phyloP scores from a whole-genome alignment of 768 basidiomycete genomes.

The Floccularia luteovirens region DNA sequence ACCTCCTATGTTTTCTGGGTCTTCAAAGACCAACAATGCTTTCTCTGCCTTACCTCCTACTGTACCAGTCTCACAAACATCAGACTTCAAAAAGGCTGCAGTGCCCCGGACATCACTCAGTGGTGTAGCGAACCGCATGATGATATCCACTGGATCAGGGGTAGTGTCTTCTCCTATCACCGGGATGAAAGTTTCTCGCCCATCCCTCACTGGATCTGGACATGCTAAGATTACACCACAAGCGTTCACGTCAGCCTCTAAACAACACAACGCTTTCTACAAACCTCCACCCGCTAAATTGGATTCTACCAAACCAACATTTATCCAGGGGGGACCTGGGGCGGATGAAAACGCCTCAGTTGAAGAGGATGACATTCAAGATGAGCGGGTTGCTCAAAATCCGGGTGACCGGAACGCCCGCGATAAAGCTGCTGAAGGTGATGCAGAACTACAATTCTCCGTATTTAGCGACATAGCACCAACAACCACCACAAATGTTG shows the following conservation, averaged over 20 bases:
- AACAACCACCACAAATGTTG: constrained; percentile 10
- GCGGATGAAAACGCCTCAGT: constrained; percentile 4
- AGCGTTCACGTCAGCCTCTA: constrained; percentile 41
- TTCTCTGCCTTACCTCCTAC: constrained; percentile 16
- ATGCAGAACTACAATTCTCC: constrained; percentile 17
- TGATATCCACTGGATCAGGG: constrained; percentile 11
- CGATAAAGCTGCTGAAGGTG: constrained; percentile 12
- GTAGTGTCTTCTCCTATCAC: constrained; percentile 19
- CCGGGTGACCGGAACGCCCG: constrained; percentile 8
- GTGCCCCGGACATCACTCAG: constrained; percentile 16
- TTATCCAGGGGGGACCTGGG: constrained; percentile 12
- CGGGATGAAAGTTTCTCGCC: constrained; percentile 17
- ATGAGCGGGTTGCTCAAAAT: constrained; percentile 10
- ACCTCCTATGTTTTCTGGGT: constrained; percentile 9
- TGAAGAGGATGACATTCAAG: constrained; percentile 8
- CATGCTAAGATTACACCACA: constrained; percentile 8
- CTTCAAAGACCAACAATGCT: constrained; percentile 10
- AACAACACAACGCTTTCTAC: constrained; percentile 61
- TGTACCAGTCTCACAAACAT: constrained; percentile 9
- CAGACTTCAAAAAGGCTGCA: no score
- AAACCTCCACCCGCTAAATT: constrained; percentile 33
- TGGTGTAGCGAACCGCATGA: constrained; percentile 17
- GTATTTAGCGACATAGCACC: constrained; percentile 15
- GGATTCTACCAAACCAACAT: constrained; percentile 24
- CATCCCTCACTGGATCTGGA: constrained; percentile 10